Conservation (phyloP, 1,284 basidiomycete genomes). For the Leccinum fallax region DNA sequence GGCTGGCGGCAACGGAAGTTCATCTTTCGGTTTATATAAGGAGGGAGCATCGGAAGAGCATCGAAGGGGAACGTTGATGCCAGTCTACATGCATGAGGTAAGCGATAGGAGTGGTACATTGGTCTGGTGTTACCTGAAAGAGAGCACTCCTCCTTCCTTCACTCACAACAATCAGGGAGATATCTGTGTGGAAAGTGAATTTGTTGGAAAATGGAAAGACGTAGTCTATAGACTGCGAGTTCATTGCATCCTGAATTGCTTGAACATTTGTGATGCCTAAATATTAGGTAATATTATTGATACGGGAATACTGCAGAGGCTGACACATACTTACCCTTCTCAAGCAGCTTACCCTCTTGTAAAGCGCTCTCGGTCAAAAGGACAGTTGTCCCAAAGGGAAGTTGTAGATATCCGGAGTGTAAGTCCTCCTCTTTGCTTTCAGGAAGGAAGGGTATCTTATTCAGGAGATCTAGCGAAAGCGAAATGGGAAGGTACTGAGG, state of each 20-base stretch:
- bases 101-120: neutral
- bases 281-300: neutral
- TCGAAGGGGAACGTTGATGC: constrained; percentile 52
- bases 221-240: constrained; percentile 73
- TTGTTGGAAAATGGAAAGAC: constrained; percentile 73
- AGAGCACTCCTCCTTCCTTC: constrained; percentile 70
- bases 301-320: neutral
- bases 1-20: constrained; percentile 46
- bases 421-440: constrained; percentile 76
- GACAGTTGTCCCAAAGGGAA: constrained; percentile 63
- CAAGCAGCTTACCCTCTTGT: constrained; percentile 65
- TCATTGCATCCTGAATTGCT: constrained; percentile 70
- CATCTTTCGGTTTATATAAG: constrained; percentile 51
- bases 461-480: constrained; percentile 61
- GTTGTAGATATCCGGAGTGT: constrained; percentile 74
- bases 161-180: constrained; percentile 64
- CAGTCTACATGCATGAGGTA: constrained; percentile 45
- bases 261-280: constrained; percentile 70
- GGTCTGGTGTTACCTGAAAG: constrained; percentile 50
- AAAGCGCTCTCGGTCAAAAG: constrained; percentile 71
- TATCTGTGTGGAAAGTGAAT: constrained; percentile 78
- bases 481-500: constrained; percentile 53
- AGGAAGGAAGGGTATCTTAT: constrained; percentile 60
- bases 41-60: constrained; percentile 22
- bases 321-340: constrained; percentile 48